Base-by-base conservation (phyloP, 2,329 filamentous ascomycete species). In the Leptosphaerulina australis region DNA sequence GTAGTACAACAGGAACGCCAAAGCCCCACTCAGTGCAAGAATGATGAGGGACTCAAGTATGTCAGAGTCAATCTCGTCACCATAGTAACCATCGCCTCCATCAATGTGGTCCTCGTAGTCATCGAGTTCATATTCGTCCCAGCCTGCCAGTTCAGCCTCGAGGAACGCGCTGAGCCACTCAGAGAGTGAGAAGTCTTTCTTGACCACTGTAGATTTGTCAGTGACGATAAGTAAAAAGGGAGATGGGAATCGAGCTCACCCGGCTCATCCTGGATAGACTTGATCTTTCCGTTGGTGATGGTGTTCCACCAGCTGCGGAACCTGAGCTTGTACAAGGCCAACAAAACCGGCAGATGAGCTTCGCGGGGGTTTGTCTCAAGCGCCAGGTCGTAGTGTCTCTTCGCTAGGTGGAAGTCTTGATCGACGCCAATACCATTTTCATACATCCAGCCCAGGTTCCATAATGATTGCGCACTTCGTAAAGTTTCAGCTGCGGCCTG, bases 401-500 rank as follows among this genome's bases (percentile, higher is more conserved):
- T 99, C 2, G 95, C 94, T 48, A 99, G 85, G 68, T 99, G 94
- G 71, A 95, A 99, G 69, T 99, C 94, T 70, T 99, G 94, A 45
- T 89, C 88, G 15, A 97, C 83, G 2, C 92, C 91, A 39, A 97
- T 81, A 6, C 94, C 94, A 66, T 97, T 97, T 74, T 99, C 94
- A 67, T 99, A 91, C 93, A 99, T 97, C 94, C 94, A 99, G 4
- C 94, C 95, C 11, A 99, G 79, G 65, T 99, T 97, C 83, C 91
- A 99, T 49, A 97, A 84, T 11, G 95, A 94, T 74, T 99, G 95
- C 2, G 93, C 94, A 62, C 91, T 96, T 67, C 91, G 88, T 61
- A 93, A 86, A 52, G 89, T 91, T 68, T 99, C 94, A 0, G 92
- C 92, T 1, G 94, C 94, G 3, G 90, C 89, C 44, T 89, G 88